Evolutionary conservation across 1,284 basidiomycete species (phyloP).

Genomic region (Athelia psychrophila): DNA sequence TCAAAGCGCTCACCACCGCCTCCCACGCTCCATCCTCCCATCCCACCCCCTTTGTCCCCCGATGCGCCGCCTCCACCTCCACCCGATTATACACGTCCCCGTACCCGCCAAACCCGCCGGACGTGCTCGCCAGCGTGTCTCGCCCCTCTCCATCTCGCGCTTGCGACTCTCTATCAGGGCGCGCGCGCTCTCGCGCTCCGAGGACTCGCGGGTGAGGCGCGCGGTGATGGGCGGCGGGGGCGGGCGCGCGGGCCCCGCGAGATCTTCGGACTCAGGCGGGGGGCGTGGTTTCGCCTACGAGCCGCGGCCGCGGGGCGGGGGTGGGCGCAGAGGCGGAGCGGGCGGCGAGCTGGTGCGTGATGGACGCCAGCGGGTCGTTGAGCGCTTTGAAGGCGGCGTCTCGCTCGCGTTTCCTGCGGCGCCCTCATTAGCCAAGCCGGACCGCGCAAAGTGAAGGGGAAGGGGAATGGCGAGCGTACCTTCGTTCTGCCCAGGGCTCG

Average conservation of each 20-base stretch:
- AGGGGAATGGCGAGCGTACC: constrained; percentile 11
- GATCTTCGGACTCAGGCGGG: too few species aligned
- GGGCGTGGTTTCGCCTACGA: too few species aligned
- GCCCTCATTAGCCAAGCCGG: too few species aligned
- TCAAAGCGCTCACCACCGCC: background rate
- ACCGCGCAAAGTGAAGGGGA: background rate
- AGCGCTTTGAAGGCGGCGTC: constrained; percentile 60
- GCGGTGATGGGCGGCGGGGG: constrained; percentile 44
- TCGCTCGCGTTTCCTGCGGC: too few species aligned
- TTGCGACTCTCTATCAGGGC: constrained; percentile 67
- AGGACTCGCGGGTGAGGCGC: constrained; percentile 65
- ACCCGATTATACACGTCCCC: constrained; percentile 67
- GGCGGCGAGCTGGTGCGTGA: constrained; percentile 60
- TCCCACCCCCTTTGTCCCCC: constrained; percentile 13
- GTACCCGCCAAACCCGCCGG: constrained; percentile 55
- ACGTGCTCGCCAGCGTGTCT: constrained; percentile 69
- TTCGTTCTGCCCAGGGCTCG: constrained; percentile 32
- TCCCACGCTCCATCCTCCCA: background rate
- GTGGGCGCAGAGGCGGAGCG: constrained; percentile 26
- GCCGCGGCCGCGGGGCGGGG: constrained; percentile 3
- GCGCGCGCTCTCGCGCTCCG: constrained; percentile 70
- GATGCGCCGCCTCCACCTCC: constrained; percentile 71
- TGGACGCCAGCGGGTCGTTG: constrained; percentile 71
- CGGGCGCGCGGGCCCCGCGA: constrained; percentile 10
- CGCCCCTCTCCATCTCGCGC: constrained; percentile 56